Base-by-base conservation (phyloP, 208 protist species). In the Leishmania tropica region DNA sequence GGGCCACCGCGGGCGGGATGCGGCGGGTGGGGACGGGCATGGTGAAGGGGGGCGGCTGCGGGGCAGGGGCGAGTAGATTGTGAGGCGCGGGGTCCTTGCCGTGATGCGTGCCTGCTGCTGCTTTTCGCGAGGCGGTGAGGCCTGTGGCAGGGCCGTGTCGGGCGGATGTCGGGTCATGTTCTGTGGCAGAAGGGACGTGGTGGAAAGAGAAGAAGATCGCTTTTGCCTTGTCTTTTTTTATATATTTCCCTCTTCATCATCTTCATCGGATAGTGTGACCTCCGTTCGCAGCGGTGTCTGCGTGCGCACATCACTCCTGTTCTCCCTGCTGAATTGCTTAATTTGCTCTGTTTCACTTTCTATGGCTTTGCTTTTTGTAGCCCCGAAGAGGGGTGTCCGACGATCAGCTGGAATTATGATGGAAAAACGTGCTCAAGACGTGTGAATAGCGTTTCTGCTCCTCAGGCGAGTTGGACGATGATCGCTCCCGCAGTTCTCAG, bases 161-260 rank as follows among this genome's bases (percentile, higher is more conserved):
- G 0, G 13, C 19, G 5, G n/a, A n/a, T n/a, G n/a, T n/a, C n/a
- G 54, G 7, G 54, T 0, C 1, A 60, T 60, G 21, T 6, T 60
- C 54, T 60, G 54, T 75, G 56, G 24, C 54, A 28, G 21, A 60
- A n/a, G n/a, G n/a, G n/a, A n/a, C n/a, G n/a, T n/a, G n/a, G n/a
- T n/a, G n/a, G n/a, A n/a, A n/a, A n/a, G n/a, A 28, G 21, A 60
- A 31, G 51, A 54, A 13, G 6, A 19, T 64, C 2, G 2, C 19
- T 54, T 83, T 86, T 79, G 35, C 79, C 62, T 83, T 40, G 37
- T 40, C 37, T 40, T 40, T 42, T 42, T 42, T 77, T 47, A 11
- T 11, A 0, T 75, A 35, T 75, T 56, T 58, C 1, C 45, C 5
- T 75, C n/a, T 24, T 75, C 28, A 13, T 75, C 28, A 13, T 28